Percentiles rank a stretch among this genome's conserved stretches.
Conservation (phyloP, 257 asterid genomes). For the Nicotiana knightiana region DNA sequence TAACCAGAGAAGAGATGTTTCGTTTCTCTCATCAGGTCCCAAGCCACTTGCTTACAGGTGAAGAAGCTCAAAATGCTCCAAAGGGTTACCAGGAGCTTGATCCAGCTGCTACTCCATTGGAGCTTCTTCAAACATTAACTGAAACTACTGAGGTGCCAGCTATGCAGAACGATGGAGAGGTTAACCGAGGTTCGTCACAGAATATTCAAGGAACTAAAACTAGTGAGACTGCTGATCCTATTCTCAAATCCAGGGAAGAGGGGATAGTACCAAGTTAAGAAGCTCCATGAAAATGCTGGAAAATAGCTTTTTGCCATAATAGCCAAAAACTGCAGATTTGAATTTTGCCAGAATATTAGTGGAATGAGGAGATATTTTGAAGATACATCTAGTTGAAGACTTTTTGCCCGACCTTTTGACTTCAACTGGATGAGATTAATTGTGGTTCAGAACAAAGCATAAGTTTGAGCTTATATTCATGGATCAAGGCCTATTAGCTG, state of each 20-base stretch:
- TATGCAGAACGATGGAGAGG: conserved; percentile 10
- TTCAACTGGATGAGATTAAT: not conserved
- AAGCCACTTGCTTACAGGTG: conserved; percentile 23
- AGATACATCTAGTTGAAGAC: not conserved
- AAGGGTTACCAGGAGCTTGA: conserved; percentile 30
- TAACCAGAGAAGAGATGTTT: conserved; percentile 31
- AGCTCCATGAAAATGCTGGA: conserved; percentile 12
- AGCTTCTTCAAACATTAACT: conserved; percentile 18
- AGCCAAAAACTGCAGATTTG: conserved; percentile 1
- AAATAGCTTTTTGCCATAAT: not conserved
- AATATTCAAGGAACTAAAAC: conserved; percentile 18
- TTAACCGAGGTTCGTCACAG: conserved; percentile 14
- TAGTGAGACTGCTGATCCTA: conserved; percentile 17
- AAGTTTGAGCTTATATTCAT: not conserved
- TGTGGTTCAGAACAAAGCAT: not conserved
- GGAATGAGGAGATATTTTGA: conserved; percentile 2
- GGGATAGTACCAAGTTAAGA: conserved; percentile 13
- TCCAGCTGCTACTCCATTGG: conserved; percentile 32
- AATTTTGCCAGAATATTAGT: not conserved
- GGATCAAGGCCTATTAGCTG: not conserved
- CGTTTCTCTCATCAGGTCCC: conserved; percentile 34
- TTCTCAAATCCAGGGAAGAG: conserved; percentile 17
- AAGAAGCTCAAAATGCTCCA: conserved; percentile 28
- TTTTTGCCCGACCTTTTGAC: conserved; percentile 6
- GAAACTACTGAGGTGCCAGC: conserved; percentile 6